Conservation (phyloP, 192 early-diverging fungal genomes). For the Lunasporangiospora selenospora region DNA sequence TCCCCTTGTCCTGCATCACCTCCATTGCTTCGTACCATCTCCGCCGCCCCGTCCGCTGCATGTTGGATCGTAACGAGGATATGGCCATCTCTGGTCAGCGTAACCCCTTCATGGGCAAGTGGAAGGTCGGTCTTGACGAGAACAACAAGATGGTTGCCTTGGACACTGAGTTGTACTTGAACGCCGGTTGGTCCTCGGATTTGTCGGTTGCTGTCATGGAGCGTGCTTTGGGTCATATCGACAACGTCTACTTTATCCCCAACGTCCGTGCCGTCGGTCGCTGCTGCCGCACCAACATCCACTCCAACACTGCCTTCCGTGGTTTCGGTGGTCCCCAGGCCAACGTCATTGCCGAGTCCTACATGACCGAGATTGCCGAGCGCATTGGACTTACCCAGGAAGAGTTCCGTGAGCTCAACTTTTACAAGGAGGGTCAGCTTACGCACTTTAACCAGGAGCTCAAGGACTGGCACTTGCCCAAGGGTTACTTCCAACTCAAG, state of each 20-base stretch:
- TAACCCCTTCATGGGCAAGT: constrained; percentile 82
- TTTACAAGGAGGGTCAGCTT: constrained; percentile 71
- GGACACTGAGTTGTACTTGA: constrained; percentile 64
- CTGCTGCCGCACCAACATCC: constrained; percentile 82
- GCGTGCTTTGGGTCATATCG: constrained; percentile 74
- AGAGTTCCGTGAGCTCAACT: constrained; percentile 68
- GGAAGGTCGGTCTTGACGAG: constrained; percentile 74
- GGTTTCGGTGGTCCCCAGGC: constrained; percentile 89
- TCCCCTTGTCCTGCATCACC: constrained; percentile 66
- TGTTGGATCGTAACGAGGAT: constrained; percentile 87
- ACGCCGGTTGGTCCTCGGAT: constrained; percentile 73
- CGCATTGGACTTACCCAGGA: constrained; percentile 66
- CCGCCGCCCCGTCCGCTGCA: constrained; percentile 70
- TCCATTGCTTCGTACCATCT: constrained; percentile 76
- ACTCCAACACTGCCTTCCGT: constrained; percentile 89
- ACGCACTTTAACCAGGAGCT: constrained; percentile 78
- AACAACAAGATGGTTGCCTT: constrained; percentile 72
- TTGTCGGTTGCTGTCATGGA: constrained; percentile 74
- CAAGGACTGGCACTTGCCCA: constrained; percentile 74
- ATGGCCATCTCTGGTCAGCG: constrained; percentile 77
- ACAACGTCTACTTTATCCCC: constrained; percentile 84
- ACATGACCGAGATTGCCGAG: constrained; percentile 81
- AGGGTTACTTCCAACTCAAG: constrained; percentile 73
- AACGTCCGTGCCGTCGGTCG: constrained; percentile 69
- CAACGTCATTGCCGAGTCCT: constrained; percentile 81